Conservation (phyloP, 2,329 filamentous ascomycete species). For the Fusarium nygamai region DNA sequence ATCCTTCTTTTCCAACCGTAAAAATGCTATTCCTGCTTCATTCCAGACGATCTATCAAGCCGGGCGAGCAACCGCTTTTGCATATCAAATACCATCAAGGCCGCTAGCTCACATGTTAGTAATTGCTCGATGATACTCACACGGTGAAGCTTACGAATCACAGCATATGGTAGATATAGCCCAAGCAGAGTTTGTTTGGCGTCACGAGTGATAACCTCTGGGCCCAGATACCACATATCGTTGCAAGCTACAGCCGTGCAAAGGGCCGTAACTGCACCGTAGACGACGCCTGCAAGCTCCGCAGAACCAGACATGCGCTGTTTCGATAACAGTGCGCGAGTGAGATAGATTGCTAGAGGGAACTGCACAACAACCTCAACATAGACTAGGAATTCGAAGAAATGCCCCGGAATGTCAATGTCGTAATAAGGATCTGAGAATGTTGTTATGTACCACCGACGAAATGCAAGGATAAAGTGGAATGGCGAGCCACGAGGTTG, state of each 20-base stretch:
- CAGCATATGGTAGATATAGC: not conserved
- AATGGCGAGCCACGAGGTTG: not conserved
- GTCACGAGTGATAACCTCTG: not conserved
- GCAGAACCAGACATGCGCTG: not conserved
- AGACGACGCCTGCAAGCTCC: not conserved
- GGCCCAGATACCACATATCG: not conserved
- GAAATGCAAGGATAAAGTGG: not conserved
- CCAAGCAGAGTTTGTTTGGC: not conserved
- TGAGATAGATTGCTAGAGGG: not conserved
- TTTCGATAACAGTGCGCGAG: not conserved
- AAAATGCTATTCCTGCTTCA: not conserved
- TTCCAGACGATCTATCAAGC: not conserved
- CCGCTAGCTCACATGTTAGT: not conserved
- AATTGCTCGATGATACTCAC: accelerated
- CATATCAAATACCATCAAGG: not conserved
- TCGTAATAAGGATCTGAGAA: not conserved
- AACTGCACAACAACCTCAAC: not conserved
- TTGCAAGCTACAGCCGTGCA: not conserved
- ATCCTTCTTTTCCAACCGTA: not conserved
- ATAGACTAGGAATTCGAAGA: not conserved
- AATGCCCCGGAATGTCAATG: not conserved
- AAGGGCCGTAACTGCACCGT: not conserved
- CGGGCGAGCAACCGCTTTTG: not conserved
- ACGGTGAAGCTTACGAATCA: not conserved
- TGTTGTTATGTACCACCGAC: not conserved